Evolutionary conservation across 768 basidiomycete species (phyloP), one percentile per base, ranked within the genome.

Genomic region (Saitozyma podzolica): DNA sequence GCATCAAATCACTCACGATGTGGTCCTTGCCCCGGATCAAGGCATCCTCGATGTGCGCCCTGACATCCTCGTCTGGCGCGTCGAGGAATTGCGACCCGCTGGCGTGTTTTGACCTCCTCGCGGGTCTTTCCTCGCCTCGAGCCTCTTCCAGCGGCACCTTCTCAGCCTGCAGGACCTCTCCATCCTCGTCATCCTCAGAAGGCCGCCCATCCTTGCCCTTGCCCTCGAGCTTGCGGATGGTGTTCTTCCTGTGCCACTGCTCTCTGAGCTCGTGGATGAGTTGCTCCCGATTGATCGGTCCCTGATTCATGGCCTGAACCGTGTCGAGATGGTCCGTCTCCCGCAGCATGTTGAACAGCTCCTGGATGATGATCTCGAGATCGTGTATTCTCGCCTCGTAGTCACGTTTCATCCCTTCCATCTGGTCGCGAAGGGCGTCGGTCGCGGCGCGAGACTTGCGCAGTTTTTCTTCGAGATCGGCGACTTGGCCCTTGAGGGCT

Each of bases 301-400:
- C 84, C 19, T 81, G 79, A 49, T 84, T 84, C 83, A 76, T 88
- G 40, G 80, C 89, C 17, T 90, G 80, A 62, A 93, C 86, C 64
- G 84, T 85, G 59, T 90, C 89, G 43, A 91, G 85, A 13, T 89
- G 87, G 20, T 73, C 70, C 42, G 89, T 85, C 72, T 95, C 90
- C 76, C 87, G 90, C 58, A 98, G 83, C 92, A 96, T 95, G 68
- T 89, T 84, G 82, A 94, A 98, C 16, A 97, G 80, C 75, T 96
- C 93, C 84, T 90, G 86, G 64, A 95, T 94, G 82, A 96, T 91
- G 11, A 88, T 85, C 74, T 96, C 92, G 13, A 95, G 86, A 77
- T 95, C 90, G 4, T 86, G 83, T 60, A 97, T 91, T 68, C 86
- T 86, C 61, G 92, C 90, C 73, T 94, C 90, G 73, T 93, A 93